A percentile compares a stretch with the other conserved stretches of the same genome.
Evolutionary conservation across 2,329 filamentous ascomycete genomes (phyloP).

Genomic region (Seiridium cupressi): DNA sequence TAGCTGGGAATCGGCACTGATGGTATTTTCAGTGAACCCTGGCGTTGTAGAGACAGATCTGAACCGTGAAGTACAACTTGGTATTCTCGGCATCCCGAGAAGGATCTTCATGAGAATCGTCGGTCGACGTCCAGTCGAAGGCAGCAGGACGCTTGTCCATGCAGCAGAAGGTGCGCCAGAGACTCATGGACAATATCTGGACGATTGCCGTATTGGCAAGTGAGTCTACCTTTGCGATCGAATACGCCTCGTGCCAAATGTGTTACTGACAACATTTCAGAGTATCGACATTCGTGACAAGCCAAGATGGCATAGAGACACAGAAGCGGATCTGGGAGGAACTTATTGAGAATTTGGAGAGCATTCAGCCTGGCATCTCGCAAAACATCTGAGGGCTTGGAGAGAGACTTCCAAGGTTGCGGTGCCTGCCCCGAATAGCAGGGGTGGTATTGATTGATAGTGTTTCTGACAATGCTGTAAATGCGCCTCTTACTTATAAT

Average conservation of each 20-base stretch:
- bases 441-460: too few relatives aligned
- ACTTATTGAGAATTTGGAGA: neutral
- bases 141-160: constrained; percentile 12
- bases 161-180: constrained; percentile 11
- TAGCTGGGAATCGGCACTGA: neutral
- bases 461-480: too few relatives aligned
- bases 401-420: neutral
- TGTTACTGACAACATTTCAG: neutral
- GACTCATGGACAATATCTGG: constrained; percentile 15
- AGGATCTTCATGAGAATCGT: constrained; percentile 7
- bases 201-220: constrained; percentile 14
- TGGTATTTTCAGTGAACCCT: constrained; percentile 6
- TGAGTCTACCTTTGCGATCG: constrained; percentile 4
- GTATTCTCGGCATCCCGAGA: neutral
- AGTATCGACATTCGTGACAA: constrained; percentile 29
- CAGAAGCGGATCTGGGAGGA: constrained; percentile 7
- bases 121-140: constrained; percentile 12
- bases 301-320: neutral
- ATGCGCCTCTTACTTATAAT: too few relatives aligned
- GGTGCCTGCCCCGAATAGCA: neutral
- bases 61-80: constrained; percentile 9
- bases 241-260: neutral
- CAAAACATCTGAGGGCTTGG: neutral
- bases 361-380: neutral
- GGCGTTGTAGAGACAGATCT: constrained; percentile 12